These are phyloP conservation scores for Lactarius quietus DNA, from an alignment of 768 basidiomycete species.

Conservation along the genomic window DNA sequence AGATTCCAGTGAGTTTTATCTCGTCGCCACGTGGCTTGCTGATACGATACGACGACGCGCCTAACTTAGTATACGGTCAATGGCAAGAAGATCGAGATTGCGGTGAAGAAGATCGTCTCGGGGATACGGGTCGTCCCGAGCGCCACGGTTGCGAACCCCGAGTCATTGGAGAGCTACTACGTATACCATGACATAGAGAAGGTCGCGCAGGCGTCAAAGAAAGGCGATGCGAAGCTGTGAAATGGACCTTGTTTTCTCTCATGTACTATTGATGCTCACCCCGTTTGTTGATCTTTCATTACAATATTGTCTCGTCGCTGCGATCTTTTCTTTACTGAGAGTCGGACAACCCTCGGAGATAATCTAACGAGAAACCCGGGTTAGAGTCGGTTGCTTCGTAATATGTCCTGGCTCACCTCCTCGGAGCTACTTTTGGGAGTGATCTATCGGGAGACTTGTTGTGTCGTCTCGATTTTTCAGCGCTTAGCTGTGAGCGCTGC, in stretches of 20 bases:
- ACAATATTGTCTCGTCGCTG: background rate
- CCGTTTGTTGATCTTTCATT: background rate
- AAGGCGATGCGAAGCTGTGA: slow-evolving; percentile 8
- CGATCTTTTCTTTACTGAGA: no score
- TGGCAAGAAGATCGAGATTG: slow-evolving; percentile 77
- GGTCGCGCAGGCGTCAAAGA: slow-evolving; percentile 12
- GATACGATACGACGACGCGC: background rate
- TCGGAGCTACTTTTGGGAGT: no score
- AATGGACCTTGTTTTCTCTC: background rate
- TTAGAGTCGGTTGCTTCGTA: no score
- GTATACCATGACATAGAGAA: slow-evolving; percentile 53
- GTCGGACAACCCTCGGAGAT: no score
- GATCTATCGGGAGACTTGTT: no score
- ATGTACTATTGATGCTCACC: background rate
- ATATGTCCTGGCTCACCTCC: no score
- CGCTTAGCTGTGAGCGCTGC: no score
- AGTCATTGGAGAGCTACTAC: slow-evolving; percentile 60
- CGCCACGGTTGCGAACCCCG: slow-evolving; percentile 75
- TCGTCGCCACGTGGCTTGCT: background rate
- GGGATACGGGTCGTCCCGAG: slow-evolving; percentile 61
- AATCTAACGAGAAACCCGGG: no score
- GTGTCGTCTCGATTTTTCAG: no score
- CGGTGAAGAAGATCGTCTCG: slow-evolving; percentile 75
- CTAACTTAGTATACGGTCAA: slow-evolving; percentile 71
- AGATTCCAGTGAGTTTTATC: slow-evolving; percentile 57